Conservation (phyloP, 805 yeast species). For the Komagataella populi region DNA sequence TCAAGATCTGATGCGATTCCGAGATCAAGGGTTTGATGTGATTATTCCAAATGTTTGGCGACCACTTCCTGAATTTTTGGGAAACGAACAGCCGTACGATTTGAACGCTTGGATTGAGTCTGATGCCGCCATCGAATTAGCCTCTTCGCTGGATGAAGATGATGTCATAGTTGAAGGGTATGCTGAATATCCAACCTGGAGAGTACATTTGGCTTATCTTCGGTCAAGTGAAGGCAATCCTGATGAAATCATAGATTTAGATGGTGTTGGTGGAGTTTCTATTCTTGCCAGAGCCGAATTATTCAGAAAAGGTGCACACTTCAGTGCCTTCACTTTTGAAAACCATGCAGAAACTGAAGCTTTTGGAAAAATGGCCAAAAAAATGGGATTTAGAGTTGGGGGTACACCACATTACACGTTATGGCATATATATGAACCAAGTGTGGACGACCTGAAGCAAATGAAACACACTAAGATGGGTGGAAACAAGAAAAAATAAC, state of each 20-base stretch:
- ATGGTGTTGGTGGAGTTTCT: conserved; percentile 84
- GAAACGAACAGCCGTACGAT: conserved; percentile 89
- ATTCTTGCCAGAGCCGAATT: conserved; percentile 62
- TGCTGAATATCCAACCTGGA: conserved; percentile 77
- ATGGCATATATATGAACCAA: conserved; percentile 87
- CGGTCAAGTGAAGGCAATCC: conserved; percentile 49
- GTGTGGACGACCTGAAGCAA: conserved; percentile 66
- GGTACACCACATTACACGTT: conserved; percentile 84
- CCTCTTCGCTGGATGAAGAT: conserved; percentile 53
- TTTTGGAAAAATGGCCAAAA: conserved; percentile 68
- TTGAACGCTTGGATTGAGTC: conserved; percentile 94
- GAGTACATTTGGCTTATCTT: conserved; percentile 68
- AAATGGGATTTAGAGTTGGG: conserved; percentile 71
- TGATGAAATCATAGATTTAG: conserved; percentile 53
- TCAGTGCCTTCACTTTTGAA: conserved; percentile 73
- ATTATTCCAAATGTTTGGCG: conserved; percentile 92
- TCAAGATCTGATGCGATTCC: conserved; percentile 54
- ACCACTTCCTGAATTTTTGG: conserved; percentile 86
- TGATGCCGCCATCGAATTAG: conserved; percentile 57
- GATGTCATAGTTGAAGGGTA: conserved; percentile 85
- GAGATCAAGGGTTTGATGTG: conserved; percentile 42
- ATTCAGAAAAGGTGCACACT: conserved; percentile 68
- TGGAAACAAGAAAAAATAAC: not conserved
- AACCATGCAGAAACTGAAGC: conserved; percentile 87
- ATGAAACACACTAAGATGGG: conserved; percentile 16